Evolutionary conservation across 495 filamentous ascomycete species (phyloP).

Genomic region (Penicillium bialowiezense): DNA sequence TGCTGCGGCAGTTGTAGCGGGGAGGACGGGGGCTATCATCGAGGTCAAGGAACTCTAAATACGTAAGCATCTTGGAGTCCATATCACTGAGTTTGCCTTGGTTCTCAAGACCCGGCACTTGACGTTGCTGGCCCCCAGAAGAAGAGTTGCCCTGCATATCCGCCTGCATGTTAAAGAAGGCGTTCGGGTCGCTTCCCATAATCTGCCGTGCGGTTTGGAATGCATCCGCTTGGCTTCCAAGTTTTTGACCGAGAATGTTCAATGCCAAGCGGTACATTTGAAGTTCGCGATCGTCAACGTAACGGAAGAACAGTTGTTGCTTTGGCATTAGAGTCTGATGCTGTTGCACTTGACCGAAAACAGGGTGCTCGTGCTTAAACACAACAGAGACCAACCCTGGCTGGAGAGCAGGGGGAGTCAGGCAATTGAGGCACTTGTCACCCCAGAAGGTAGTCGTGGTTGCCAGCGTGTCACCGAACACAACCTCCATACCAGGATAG

Average conservation of each 20-base stretch:
- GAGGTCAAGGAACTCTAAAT: conserved; percentile 74
- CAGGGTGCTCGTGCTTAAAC: conserved; percentile 61
- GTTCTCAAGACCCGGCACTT: conserved; percentile 40
- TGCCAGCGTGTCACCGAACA: conserved; percentile 78
- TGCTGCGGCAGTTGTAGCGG: conserved; percentile 58
- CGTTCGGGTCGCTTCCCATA: conserved; percentile 46
- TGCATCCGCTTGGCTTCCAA: conserved; percentile 49
- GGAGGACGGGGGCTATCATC: conserved; percentile 67
- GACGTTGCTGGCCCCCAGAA: conserved; percentile 39
- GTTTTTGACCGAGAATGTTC: conserved; percentile 45
- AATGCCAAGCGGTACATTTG: conserved; percentile 54
- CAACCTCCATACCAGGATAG: conserved; percentile 74
- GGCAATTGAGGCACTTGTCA: conserved; percentile 75
- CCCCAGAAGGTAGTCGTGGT: conserved; percentile 83
- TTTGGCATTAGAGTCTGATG: conserved; percentile 48
- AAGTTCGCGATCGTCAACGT: conserved; percentile 75
- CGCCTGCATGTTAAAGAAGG: conserved; percentile 42
- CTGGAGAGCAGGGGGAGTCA: conserved; percentile 69
- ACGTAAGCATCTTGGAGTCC: conserved; percentile 69
- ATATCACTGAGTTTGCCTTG: conserved; percentile 51
- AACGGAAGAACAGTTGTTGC: conserved; percentile 66
- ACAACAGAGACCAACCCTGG: conserved; percentile 73
- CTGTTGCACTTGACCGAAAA: conserved; percentile 43
- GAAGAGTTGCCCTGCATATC: conserved; percentile 45
- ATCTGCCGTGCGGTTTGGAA: conserved; percentile 50